These are phyloP conservation scores for Umbelopsis vinacea DNA, from an alignment of 192 early-diverging fungal genomes.

Conservation along the genomic window DNA sequence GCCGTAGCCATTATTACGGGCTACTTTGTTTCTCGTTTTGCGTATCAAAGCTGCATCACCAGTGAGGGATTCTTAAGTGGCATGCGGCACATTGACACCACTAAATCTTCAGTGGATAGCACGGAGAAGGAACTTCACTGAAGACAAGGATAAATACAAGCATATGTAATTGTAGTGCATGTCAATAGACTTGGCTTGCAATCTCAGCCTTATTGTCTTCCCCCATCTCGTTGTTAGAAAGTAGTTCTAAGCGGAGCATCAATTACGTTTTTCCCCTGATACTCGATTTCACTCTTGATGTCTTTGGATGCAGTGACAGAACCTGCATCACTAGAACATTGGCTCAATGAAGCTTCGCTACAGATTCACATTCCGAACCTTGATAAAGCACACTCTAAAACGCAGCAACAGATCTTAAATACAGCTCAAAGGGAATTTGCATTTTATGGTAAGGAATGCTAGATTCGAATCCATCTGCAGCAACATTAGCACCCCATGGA, in stretches of 20 bases:
- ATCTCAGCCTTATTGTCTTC: neutral
- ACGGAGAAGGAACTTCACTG: neutral
- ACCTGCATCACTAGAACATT: constrained; percentile 3
- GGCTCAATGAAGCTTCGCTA: constrained; percentile 9
- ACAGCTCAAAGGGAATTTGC: constrained; percentile 32
- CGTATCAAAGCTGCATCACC: constrained; percentile 13
- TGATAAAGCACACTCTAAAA: neutral
- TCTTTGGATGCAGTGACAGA: neutral
- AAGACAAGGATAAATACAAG: neutral
- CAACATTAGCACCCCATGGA: no score
- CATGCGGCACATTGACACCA: constrained; percentile 8
- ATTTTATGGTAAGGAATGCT: constrained; percentile 35
- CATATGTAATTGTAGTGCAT: neutral
- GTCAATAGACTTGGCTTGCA: neutral
- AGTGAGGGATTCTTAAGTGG: neutral
- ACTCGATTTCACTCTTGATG: neutral
- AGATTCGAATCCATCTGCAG: neutral
- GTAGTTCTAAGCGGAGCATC: neutral
- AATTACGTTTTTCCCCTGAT: neutral
- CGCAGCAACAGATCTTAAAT: neutral
- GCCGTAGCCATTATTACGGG: neutral
- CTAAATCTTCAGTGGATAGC: neutral
- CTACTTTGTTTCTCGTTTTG: constrained; percentile 9
- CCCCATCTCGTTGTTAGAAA: neutral
- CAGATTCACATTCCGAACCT: constrained; percentile 7